Evolutionary conservation across 495 filamentous ascomycete genomes (phyloP).

Genomic region (Aspergillus affinis): DNA sequence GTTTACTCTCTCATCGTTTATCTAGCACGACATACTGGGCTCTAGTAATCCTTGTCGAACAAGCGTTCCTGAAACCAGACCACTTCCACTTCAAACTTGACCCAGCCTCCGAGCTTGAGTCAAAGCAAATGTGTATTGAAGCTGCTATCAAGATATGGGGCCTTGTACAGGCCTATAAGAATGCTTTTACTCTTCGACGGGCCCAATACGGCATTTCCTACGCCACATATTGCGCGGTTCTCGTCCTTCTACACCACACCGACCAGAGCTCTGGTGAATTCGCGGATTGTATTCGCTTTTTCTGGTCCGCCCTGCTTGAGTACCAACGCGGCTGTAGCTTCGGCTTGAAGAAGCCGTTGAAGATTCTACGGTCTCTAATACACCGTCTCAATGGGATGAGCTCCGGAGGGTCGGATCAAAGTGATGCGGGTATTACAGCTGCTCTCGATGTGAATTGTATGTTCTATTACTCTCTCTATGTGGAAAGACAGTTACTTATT

Average conservation of each 20-base stretch:
- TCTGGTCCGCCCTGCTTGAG: conserved; percentile 16
- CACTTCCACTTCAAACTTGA: conserved; percentile 12
- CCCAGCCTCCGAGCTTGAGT: background rate
- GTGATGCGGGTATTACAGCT: background rate
- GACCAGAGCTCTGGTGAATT: conserved; percentile 8
- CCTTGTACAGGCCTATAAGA: conserved; percentile 14
- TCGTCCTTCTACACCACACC: conserved; percentile 14
- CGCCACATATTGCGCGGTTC: conserved; percentile 16
- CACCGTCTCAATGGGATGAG: background rate
- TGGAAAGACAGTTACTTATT: too few relatives aligned
- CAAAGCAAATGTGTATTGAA: conserved; percentile 8
- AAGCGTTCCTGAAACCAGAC: conserved; percentile 18
- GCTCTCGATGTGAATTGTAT: background rate
- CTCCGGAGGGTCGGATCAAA: background rate
- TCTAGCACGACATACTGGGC: conserved; percentile 18
- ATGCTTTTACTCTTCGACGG: conserved; percentile 19
- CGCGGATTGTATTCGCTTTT: conserved; percentile 15
- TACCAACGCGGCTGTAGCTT: conserved; percentile 13
- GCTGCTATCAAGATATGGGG: conserved; percentile 13
- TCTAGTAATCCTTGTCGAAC: conserved; percentile 21
- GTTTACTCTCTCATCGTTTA: background rate
- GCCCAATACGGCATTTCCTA: conserved; percentile 23
- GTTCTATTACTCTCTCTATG: background rate
- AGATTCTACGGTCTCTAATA: conserved; percentile 1
- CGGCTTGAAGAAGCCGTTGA: conserved; percentile 11